Evolutionary conservation across 78 protist species (phyloP).

Genomic region (Salpingoeca rosetta): DNA sequence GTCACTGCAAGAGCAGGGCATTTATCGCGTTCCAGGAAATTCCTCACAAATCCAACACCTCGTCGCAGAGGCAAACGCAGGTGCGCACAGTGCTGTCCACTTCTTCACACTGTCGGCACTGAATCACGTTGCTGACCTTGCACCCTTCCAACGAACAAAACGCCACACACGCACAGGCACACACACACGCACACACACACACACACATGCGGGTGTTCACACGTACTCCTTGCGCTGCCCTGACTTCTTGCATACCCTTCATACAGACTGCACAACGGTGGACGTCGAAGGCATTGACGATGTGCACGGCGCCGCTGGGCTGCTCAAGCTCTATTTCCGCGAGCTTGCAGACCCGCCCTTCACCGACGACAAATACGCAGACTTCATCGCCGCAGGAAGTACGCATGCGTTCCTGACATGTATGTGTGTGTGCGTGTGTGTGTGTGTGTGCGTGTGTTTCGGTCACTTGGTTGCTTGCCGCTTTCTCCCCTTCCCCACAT

Average conservation of each 20-base stretch:
- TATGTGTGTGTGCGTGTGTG: background rate
- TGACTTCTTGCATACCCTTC: too few species aligned
- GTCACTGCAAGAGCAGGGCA: background rate
- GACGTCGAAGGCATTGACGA: background rate
- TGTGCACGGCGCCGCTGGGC: background rate
- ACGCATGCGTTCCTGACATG: background rate
- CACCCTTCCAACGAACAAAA: too few species aligned
- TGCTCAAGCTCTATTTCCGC: background rate
- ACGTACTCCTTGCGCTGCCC: too few species aligned
- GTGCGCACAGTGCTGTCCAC: too few species aligned
- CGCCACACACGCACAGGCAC: too few species aligned
- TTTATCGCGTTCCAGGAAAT: background rate
- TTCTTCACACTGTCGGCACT: too few species aligned
- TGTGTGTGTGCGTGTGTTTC: background rate
- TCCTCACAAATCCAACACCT: background rate
- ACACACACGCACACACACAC: too few species aligned
- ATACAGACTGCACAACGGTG: background rate
- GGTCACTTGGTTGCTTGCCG: background rate
- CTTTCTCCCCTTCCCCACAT: background rate
- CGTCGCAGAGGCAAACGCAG: background rate
- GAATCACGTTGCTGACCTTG: too few species aligned
- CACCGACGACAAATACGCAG: background rate
- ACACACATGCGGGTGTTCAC: too few species aligned
- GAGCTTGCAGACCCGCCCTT: background rate
- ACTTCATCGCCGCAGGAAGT: background rate